Base-by-base conservation (phyloP, 176 grass and related monocot species). In the Eleusine coracana region DNA sequence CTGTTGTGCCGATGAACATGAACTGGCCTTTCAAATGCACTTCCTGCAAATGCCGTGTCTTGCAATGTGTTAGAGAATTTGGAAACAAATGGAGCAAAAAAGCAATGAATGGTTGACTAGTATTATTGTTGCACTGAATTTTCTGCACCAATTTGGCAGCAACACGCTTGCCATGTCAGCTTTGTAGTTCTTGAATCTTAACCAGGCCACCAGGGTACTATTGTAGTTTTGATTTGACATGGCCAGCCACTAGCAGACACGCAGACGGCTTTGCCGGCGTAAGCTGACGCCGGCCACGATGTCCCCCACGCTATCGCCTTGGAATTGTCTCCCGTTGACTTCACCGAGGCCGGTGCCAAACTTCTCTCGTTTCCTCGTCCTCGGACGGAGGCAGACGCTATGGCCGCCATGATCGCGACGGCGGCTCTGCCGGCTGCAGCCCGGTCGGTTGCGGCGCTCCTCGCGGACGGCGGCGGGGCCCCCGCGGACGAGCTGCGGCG, bases 361-460 rank as follows among this genome's bases (percentile, higher is more conserved):
- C 21, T 70, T 28, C 34, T 38, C 8, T 41, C 66, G 13, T 70
- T 58, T 40, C 49, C 73, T 41, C 36, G 34, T 40, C 78, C 54
- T 15, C 54, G 36, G 54, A 39, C 6, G 77, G 25, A 27, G 75
- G 45, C 15, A 44, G 59, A 1, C 18, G 60, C 41, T 61, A 63
- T 63, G 80, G 40, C 69, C 23, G 67, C 73, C 79, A 88, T 88
- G 80, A 82, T 88, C 56, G 86, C 52, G 3, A 75, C 70, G 6
- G 71, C 52, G 27, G 73, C 72, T 52, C 78, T 87, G 40, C 85
- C 52, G 52, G 46, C 54, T 0, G 71, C 85, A 10, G 34, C 78
- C 62, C 50, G 29, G 23, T 82, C 79, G 20, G 37, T 83, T 36
- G 67, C 15, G 67, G 58, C 52, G 74, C 73, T 83, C 20, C 78